Conservation (phyloP, 2,329 filamentous ascomycete species). For the Aspergillus uvarum region DNA sequence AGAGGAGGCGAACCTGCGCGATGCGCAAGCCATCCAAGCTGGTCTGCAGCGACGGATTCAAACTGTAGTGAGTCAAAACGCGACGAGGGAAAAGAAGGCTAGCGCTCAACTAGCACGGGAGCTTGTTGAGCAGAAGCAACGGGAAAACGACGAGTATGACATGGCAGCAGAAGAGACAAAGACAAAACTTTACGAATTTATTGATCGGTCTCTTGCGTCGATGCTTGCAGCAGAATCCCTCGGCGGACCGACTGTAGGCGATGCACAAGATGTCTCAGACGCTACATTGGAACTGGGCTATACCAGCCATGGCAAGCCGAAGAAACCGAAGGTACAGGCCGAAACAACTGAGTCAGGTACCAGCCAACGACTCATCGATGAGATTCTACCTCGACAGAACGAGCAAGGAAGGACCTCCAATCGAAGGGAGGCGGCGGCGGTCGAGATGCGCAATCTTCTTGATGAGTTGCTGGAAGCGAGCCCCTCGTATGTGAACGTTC, state of each 20-base stretch:
- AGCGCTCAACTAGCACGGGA: slow-evolving; percentile 63
- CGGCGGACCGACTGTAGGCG: slow-evolving; percentile 78
- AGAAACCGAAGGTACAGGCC: slow-evolving; percentile 32
- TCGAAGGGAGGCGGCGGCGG: slow-evolving; percentile 50
- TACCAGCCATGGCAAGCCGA: slow-evolving; percentile 51
- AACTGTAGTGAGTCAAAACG: slow-evolving; percentile 58
- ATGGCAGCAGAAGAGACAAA: slow-evolving; percentile 61
- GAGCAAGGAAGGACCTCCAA: slow-evolving; percentile 33
- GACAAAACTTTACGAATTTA: slow-evolving; percentile 66
- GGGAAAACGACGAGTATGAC: slow-evolving; percentile 61
- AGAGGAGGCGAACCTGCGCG: slow-evolving; percentile 49
- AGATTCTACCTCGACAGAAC: slow-evolving; percentile 45
- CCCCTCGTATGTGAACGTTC: slow-evolving; percentile 50
- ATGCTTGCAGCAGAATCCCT: slow-evolving; percentile 82
- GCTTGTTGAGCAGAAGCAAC: slow-evolving; percentile 59
- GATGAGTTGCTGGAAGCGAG: slow-evolving; percentile 48
- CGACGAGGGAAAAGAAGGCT: slow-evolving; percentile 58
- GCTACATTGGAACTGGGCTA: slow-evolving; percentile 55
- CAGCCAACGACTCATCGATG: slow-evolving; percentile 53
- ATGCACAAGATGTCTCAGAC: slow-evolving; percentile 64
- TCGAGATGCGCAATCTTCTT: slow-evolving; percentile 50
- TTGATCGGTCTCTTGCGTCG: slow-evolving; percentile 66
- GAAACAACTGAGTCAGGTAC: slow-evolving; percentile 32
- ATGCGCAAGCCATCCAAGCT: slow-evolving; percentile 48
- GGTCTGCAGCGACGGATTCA: slow-evolving; percentile 60